Evolutionary conservation across 2,329 filamentous ascomycete genomes (phyloP), one percentile per base, ranked within the genome.

Genomic region (Orbilia blumenaviensis): DNA sequence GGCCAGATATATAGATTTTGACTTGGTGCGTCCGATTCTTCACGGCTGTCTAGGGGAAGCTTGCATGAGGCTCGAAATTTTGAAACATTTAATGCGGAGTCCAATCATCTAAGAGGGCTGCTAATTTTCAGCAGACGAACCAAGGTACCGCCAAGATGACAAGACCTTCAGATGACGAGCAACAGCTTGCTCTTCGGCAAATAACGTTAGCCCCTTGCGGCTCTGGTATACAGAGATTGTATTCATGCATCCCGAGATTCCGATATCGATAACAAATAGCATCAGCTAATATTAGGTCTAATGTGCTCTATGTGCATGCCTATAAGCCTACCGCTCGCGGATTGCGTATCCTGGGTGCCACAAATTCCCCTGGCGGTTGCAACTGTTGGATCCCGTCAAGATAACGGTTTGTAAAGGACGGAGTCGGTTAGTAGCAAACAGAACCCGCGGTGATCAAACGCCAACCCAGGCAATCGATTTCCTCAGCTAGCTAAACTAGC

Each of bases 251-350:
- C 32, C 52, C 52, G 52, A 25, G 29, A 25, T 56, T 32, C 52
- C 52, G 52, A 56, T 56, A 56, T 56, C 52, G 52, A 56, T 56
- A 56, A 8, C 52, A 56, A 56, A 56, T 56, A 38, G 1, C 32
- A 38, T 9, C 32, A 36, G 52, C 52, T 56, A 56, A 56, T 36
- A 38, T 56, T 56, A 56, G 32, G 52, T 38, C 16, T 38, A 38
- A 18, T 56, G 52, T 25, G 7, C 18, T 38, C 18, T 56, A n/a
- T n/a, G n/a, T n/a, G n/a, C 32, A 9, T 21, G 52, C 32, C 14
- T 9, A 2, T 2, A 25, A n/a, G n/a, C n/a, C n/a, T n/a, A n/a
- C n/a, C n/a, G n/a, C n/a, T n/a, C n/a, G n/a, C n/a, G 12, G 3
- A 36, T 56, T 38, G 52, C 52, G 52, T 56, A 56, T 16, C 12